Percentiles rank a stretch among this genome's conserved stretches.
phyloP scores from a whole-genome alignment of 495 filamentous ascomycete species.

The Pseudomonodictys pantanalensis region DNA sequence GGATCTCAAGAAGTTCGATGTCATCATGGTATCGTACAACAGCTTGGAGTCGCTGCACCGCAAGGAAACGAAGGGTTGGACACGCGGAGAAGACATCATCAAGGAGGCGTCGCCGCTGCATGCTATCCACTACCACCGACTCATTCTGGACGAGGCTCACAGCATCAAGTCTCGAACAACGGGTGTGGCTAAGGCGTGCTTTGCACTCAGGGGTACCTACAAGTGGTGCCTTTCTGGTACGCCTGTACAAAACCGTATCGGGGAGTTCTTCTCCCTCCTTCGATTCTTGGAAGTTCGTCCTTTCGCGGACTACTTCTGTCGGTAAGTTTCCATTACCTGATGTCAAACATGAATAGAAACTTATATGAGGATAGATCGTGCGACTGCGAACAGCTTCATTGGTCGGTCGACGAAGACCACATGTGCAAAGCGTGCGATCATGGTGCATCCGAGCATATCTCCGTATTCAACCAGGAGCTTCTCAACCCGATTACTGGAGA shows the following conservation, averaged over 20 bases:
- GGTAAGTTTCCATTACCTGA: too few relatives aligned
- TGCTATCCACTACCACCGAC: slow-evolving; percentile 78
- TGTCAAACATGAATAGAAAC: too few relatives aligned
- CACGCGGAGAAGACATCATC: slow-evolving; percentile 66
- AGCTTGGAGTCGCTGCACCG: slow-evolving; percentile 86
- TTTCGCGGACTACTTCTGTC: slow-evolving; percentile 92
- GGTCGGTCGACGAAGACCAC: slow-evolving; percentile 67
- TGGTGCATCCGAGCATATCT: slow-evolving; percentile 79
- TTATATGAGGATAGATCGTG: too few relatives aligned
- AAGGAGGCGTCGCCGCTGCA: slow-evolving; percentile 88
- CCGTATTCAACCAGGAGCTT: slow-evolving; percentile 92
- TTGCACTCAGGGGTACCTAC: slow-evolving; percentile 78
- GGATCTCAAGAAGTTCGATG: slow-evolving; percentile 77
- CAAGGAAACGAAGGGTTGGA: slow-evolving; percentile 88
- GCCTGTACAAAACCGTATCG: slow-evolving; percentile 92
- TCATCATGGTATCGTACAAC: slow-evolving; percentile 94
- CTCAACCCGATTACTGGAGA: slow-evolving; percentile 69
- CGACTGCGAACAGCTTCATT: slow-evolving; percentile 75
- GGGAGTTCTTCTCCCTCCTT: slow-evolving; percentile 92
- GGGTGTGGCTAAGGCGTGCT: slow-evolving; percentile 91
- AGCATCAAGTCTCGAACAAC: slow-evolving; percentile 87
- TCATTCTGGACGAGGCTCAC: slow-evolving; percentile 95
- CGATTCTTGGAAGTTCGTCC: slow-evolving; percentile 84
- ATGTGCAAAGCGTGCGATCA: slow-evolving; percentile 64
- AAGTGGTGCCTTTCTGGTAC: slow-evolving; percentile 96